These are phyloP conservation scores for Halocafeteria seosinensis DNA, from an alignment of 108 stramenopile species.

Conservation along the genomic window DNA sequence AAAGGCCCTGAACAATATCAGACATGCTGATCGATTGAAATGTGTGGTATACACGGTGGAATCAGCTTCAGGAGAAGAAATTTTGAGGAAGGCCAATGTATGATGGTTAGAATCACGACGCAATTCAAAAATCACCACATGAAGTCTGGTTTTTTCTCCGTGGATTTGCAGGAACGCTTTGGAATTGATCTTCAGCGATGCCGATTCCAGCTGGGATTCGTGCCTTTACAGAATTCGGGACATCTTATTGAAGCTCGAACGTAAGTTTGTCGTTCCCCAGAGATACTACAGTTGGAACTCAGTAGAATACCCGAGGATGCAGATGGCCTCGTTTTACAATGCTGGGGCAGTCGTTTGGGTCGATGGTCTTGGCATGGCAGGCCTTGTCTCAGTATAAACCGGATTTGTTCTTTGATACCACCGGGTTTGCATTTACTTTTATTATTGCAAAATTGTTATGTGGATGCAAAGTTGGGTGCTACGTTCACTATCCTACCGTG, in stretches of 20 bases:
- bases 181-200: no score
- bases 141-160: constrained; percentile 10
- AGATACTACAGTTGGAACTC: background rate
- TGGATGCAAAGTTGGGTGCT: constrained; percentile 50
- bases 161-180: constrained; percentile 20
- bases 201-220: background rate
- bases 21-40: constrained; percentile 5
- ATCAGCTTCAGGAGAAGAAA: constrained; percentile 23
- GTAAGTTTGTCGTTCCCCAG: background rate
- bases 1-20: constrained; percentile 42
- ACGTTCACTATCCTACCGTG: constrained; percentile 95
- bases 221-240: background rate
- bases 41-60: constrained; percentile 61
- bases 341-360: constrained; percentile 62
- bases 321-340: constrained; percentile 53
- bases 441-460: constrained; percentile 48
- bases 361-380: constrained; percentile 50
- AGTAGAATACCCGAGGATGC: background rate
- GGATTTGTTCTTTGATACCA: constrained; percentile 79
- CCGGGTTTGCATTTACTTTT: constrained; percentile 81
- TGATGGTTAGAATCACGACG: background rate
- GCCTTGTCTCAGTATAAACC: constrained; percentile 41
- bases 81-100: background rate
- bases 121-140: constrained; percentile 7
- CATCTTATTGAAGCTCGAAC: background rate